Conservation (phyloP, 768 basidiomycete genomes). For the Crucibulum laeve region DNA sequence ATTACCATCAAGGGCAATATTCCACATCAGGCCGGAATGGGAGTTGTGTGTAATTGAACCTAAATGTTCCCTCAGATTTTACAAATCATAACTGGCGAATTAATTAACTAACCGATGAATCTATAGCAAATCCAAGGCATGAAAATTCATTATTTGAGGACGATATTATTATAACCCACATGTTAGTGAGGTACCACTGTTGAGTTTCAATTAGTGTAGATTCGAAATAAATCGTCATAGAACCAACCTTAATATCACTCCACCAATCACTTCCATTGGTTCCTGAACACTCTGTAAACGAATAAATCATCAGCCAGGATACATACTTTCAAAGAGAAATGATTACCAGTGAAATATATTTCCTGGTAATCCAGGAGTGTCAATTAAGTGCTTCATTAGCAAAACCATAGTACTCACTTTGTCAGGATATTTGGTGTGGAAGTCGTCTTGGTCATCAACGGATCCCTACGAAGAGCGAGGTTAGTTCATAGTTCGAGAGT, state of each 20-base stretch:
- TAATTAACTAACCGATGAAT: conserved; percentile 16
- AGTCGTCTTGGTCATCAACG: conserved; percentile 48
- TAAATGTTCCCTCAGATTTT: neutral
- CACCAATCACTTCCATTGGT: conserved; percentile 72
- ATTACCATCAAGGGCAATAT: conserved; percentile 58
- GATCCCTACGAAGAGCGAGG: conserved; percentile 27
- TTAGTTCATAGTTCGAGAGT: neutral
- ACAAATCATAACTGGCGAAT: conserved; percentile 10
- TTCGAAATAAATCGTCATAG: neutral
- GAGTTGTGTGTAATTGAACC: conserved; percentile 37
- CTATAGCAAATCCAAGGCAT: conserved; percentile 2
- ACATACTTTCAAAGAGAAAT: neutral
- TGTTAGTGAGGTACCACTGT: conserved; percentile 68
- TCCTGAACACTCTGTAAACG: conserved; percentile 54
- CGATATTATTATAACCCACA: conserved; percentile 31
- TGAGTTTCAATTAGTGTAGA: conserved; percentile 1
- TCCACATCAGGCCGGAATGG: conserved; percentile 66
- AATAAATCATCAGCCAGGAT: neutral
- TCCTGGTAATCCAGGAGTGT: conserved; percentile 19
- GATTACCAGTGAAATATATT: conserved; percentile 40
- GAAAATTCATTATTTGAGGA: neutral
- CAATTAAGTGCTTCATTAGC: neutral
- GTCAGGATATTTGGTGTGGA: conserved; percentile 49
- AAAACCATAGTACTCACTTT: conserved; percentile 31
- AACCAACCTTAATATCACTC: conserved; percentile 66